Evolutionary conservation across 306 rosid species (phyloP).

Genomic region (Prunus salicina): DNA sequence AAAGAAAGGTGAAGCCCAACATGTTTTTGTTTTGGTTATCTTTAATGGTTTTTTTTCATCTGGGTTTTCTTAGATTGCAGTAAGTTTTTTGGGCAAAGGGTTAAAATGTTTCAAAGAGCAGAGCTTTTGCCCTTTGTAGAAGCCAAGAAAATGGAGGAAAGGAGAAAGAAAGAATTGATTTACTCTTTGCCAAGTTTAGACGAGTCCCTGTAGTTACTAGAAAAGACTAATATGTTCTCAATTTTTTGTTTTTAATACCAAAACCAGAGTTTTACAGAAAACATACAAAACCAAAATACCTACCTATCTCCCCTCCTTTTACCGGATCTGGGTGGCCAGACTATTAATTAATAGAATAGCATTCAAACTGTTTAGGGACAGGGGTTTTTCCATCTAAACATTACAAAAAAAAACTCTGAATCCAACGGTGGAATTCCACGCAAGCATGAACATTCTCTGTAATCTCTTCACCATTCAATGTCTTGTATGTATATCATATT

Average conservation of each 20-base stretch:
- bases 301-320: no score
- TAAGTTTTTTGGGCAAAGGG: neutral
- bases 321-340: no score
- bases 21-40: neutral
- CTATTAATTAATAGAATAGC: conserved; percentile 1
- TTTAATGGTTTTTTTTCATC: neutral
- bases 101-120: neutral
- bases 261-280: neutral
- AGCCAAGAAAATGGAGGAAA: neutral
- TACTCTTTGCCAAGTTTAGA: neutral
- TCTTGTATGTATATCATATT: conserved; percentile 27
- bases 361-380: neutral
- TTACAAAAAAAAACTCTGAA: conserved; percentile 11
- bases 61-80: conserved; percentile 9
- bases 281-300: neutral
- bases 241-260: neutral
- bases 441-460: conserved; percentile 40
- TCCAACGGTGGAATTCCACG: conserved; percentile 34
- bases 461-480: conserved; percentile 8
- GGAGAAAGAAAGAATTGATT: neutral
- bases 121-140: neutral
- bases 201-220: neutral
- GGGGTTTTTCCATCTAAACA: neutral
- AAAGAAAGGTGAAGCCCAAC: conserved; percentile 1
- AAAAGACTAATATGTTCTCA: neutral